Evolutionary conservation across 2,329 filamentous ascomycete genomes (phyloP).

Genomic region (Aspergillus bombycis): DNA sequence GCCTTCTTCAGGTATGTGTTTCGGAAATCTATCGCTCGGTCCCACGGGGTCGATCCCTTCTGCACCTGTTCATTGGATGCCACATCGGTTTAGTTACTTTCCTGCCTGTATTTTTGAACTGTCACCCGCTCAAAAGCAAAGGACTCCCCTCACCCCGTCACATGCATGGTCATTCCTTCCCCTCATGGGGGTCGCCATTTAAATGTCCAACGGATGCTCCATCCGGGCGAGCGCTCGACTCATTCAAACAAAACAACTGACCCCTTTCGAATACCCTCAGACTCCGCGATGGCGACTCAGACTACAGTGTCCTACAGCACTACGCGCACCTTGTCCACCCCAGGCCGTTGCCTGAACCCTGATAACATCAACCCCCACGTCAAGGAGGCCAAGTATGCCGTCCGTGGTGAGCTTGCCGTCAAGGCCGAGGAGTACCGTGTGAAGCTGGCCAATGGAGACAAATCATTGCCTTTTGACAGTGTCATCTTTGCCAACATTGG

Average conservation of each 20-base stretch:
- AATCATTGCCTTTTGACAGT: conserved; percentile 77
- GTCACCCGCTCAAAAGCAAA: conserved; percentile 5
- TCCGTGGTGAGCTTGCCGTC: conserved; percentile 92
- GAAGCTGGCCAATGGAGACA: conserved; percentile 59
- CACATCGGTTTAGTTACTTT: conserved; percentile 5
- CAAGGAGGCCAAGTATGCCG: conserved; percentile 88
- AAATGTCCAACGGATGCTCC: conserved; percentile 8
- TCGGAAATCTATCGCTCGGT: conserved; percentile 12
- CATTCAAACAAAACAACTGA: conserved; percentile 11
- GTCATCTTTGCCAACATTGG: conserved; percentile 98
- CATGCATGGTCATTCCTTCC: background rate
- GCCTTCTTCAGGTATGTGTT: conserved; percentile 14
- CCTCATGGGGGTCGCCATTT: background rate
- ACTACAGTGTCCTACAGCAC: conserved; percentile 28
- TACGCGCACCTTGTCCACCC: conserved; percentile 51
- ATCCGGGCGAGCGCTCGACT: conserved; percentile 1
- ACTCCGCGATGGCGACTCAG: conserved; percentile 30
- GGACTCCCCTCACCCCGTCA: conserved; percentile 1
- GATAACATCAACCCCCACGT: conserved; percentile 93
- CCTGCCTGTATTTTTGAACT: conserved; percentile 12
- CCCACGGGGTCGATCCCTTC: conserved; percentile 6
- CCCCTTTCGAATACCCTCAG: conserved; percentile 22
- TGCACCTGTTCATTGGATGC: conserved; percentile 5
- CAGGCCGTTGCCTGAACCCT: conserved; percentile 63
- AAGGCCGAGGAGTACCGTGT: conserved; percentile 90